Conservation (phyloP, 169 alveolate genomes). For the Plasmodium inui region DNA sequence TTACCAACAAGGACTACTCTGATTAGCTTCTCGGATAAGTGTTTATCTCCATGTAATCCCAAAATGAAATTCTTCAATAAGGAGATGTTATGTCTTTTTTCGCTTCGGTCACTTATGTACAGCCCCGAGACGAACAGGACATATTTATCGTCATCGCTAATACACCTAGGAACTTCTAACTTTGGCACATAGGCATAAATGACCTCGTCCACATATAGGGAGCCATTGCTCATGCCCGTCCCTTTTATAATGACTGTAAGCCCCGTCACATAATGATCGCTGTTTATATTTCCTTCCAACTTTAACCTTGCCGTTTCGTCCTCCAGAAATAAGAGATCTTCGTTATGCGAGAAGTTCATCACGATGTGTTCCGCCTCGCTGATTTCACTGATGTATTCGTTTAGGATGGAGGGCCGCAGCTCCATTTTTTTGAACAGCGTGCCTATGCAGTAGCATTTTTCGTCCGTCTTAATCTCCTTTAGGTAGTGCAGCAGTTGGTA, state of each 20-base stretch:
- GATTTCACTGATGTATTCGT: constrained; percentile 75
- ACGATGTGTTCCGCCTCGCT: not conserved
- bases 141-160: constrained; percentile 58
- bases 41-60: constrained; percentile 59
- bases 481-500: constrained; percentile 22
- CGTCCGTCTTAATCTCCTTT: constrained; percentile 48
- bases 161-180: constrained; percentile 20
- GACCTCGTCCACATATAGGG: constrained; percentile 59
- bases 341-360: constrained; percentile 43
- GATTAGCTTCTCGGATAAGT: constrained; percentile 35
- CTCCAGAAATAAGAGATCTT: constrained; percentile 59
- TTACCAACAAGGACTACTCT: constrained; percentile 78
- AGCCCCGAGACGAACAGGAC: constrained; percentile 73
- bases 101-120: constrained; percentile 33
- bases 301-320: constrained; percentile 74
- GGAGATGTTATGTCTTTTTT: constrained; percentile 18
- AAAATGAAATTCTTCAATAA: constrained; percentile 65
- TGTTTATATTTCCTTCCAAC: constrained; percentile 71
- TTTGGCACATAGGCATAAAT: constrained; percentile 71
- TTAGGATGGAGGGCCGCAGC: constrained; percentile 79
- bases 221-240: constrained; percentile 69
- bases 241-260: constrained; percentile 52
- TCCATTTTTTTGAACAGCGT: constrained; percentile 81
- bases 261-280: constrained; percentile 61
- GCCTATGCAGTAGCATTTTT: constrained; percentile 79